These are phyloP conservation scores for Penicillium cosmopolitanum DNA, from an alignment of 495 filamentous ascomycete genomes.

Conservation along the genomic window DNA sequence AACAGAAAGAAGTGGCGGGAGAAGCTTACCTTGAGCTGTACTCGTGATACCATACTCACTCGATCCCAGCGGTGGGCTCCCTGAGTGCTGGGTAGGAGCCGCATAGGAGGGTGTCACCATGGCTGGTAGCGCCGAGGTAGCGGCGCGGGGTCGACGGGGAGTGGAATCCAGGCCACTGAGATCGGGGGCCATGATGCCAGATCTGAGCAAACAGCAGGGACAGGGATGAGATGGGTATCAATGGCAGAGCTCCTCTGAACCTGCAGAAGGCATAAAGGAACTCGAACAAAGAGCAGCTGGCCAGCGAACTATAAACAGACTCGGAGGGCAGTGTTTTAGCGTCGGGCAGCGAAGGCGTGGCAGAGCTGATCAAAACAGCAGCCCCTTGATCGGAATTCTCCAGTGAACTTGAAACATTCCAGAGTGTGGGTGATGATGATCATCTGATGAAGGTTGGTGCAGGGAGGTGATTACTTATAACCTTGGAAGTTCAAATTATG, in stretches of 20 bases:
- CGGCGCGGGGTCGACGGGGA: constrained; percentile 50
- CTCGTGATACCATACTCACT: constrained; percentile 61
- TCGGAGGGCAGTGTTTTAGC: constrained; percentile 5
- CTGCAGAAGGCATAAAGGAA: constrained; percentile 25
- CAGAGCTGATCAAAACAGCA: constrained; percentile 15
- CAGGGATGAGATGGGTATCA: neutral
- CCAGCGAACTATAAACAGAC: constrained; percentile 15
- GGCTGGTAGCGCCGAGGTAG: constrained; percentile 54
- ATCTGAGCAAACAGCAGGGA: neutral
- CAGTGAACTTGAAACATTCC: constrained; percentile 23
- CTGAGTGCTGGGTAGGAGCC: constrained; percentile 43
- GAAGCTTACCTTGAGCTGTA: constrained; percentile 55
- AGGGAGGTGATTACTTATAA: constrained; percentile 1
- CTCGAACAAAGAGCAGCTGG: neutral
- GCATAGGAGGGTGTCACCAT: constrained; percentile 42
- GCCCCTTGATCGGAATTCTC: constrained; percentile 28
- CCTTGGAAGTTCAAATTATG: no score
- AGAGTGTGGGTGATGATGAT: constrained; percentile 12
- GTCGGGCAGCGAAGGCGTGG: constrained; percentile 20
- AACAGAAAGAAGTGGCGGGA: neutral
- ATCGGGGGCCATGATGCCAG: constrained; percentile 58
- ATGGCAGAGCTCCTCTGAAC: constrained; percentile 20
- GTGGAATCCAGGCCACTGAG: constrained; percentile 63
- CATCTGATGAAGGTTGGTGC: constrained; percentile 14
- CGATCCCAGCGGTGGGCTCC: constrained; percentile 31